Conservation (phyloP, 495 filamentous ascomycete species). For the Oidiodendron maius region DNA sequence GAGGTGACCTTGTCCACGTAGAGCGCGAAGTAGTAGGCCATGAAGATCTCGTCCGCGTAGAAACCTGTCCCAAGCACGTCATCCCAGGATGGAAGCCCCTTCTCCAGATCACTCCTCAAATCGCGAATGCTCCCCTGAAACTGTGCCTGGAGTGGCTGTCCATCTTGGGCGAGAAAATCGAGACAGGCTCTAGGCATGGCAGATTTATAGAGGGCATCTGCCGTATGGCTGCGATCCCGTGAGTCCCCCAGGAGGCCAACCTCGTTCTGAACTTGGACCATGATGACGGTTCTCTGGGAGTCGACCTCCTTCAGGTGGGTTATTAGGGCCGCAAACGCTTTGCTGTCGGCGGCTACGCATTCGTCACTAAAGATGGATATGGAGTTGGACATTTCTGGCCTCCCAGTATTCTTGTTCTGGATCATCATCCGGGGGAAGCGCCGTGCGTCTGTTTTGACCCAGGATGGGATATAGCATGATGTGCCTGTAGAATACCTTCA, state of each 20-base stretch:
- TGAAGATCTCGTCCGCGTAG: constrained; percentile 44
- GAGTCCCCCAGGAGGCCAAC: constrained; percentile 39
- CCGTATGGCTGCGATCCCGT: constrained; percentile 31
- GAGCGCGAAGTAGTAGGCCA: constrained; percentile 40
- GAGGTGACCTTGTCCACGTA: constrained; percentile 39
- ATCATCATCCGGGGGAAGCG: constrained; percentile 36
- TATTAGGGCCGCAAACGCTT: constrained; percentile 33
- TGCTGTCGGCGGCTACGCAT: constrained; percentile 28
- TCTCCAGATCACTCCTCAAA: no score
- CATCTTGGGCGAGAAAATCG: no score
- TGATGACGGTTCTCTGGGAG: constrained; percentile 35
- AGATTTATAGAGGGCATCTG: no score
- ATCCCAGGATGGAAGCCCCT: constrained; percentile 27
- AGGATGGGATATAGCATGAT: constrained; percentile 36
- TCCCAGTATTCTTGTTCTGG: constrained; percentile 24
- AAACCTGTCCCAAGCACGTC: constrained; percentile 33
- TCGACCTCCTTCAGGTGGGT: constrained; percentile 36
- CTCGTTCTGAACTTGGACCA: constrained; percentile 49
- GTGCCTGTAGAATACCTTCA: constrained; percentile 12
- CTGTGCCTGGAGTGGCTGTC: no score
- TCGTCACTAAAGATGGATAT: constrained; percentile 33
- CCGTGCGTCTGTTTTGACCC: constrained; percentile 37
- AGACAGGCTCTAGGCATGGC: no score
- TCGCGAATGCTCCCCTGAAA: no score
- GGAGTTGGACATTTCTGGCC: constrained; percentile 26